These are phyloP conservation scores for Carallia brachiata DNA, from an alignment of 345 rosid genomes.

Conservation along the genomic window DNA sequence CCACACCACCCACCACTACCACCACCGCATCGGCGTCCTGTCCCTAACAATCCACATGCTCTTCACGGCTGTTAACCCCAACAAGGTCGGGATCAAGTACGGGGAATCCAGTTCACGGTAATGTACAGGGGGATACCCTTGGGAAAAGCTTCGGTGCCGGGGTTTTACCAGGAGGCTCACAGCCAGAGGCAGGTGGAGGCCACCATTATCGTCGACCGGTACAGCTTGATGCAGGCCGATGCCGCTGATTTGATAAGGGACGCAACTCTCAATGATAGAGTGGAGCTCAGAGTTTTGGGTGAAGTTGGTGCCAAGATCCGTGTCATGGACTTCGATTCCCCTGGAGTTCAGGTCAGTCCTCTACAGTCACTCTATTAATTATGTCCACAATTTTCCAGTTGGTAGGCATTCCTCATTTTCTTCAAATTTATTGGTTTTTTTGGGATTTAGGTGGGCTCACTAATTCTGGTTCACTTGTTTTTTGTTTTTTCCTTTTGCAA, in stretches of 20 bases:
- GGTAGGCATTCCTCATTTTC: too few species aligned
- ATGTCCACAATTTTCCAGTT: too few species aligned
- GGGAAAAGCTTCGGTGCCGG: constrained; percentile 86
- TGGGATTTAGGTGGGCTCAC: too few species aligned
- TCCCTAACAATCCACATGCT: constrained; percentile 71
- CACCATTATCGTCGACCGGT: constrained; percentile 74
- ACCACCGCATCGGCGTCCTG: constrained; percentile 46
- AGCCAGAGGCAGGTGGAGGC: constrained; percentile 73
- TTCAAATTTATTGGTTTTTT: too few species aligned
- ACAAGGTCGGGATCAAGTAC: constrained; percentile 95
- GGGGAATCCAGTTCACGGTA: constrained; percentile 91
- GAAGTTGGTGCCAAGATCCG: constrained; percentile 97
- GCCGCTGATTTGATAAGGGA: constrained; percentile 75
- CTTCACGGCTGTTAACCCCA: constrained; percentile 89
- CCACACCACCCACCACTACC: constrained; percentile 23
- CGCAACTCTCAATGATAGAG: constrained; percentile 82
- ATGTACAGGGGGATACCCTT: constrained; percentile 91
- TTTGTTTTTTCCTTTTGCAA: too few species aligned
- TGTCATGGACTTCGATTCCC: constrained; percentile 83
- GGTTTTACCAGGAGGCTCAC: constrained; percentile 87
- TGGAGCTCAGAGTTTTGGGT: constrained; percentile 76
- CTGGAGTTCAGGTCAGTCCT: constrained; percentile 75
- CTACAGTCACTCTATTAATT: neutral
- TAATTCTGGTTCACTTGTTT: too few species aligned
- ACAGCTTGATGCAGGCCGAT: constrained; percentile 74